These are phyloP conservation scores for Hemisphaericaspora nanyangensis DNA, from an alignment of 805 yeast species.

Conservation along the genomic window DNA sequence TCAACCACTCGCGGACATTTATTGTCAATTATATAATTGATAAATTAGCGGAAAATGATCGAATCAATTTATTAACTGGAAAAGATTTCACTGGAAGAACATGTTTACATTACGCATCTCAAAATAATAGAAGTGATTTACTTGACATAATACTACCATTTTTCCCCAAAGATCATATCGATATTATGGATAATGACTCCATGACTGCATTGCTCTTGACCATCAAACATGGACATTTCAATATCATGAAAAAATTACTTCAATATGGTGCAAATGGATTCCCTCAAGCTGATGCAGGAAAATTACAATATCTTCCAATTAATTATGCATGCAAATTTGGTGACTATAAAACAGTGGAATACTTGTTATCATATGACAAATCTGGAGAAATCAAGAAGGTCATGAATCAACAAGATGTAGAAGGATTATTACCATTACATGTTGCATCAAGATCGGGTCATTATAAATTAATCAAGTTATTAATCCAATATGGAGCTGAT, in stretches of 20 bases:
- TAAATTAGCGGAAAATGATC: slow-evolving; percentile 12
- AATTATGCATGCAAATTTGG: slow-evolving; percentile 89
- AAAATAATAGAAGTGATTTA: slow-evolving; percentile 45
- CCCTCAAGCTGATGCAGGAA: slow-evolving; percentile 45
- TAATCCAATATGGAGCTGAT: slow-evolving; percentile 67
- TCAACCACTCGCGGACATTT: slow-evolving; percentile 35
- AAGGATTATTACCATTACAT: slow-evolving; percentile 85
- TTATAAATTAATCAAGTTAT: slow-evolving; percentile 58
- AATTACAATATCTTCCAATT: slow-evolving; percentile 68
- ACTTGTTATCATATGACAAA: slow-evolving; percentile 45
- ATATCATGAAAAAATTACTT: slow-evolving; percentile 28
- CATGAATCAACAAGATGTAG: slow-evolving; percentile 66
- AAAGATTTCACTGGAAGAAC: slow-evolving; percentile 72
- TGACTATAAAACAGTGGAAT: slow-evolving; percentile 62
- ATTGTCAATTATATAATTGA: slow-evolving; percentile 32
- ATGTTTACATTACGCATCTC: slow-evolving; percentile 84
- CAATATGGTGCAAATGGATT: slow-evolving; percentile 32
- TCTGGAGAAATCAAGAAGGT: slow-evolving; percentile 14
- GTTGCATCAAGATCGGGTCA: slow-evolving; percentile 86
- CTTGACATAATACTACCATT: slow-evolving; percentile 39
- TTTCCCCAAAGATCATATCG: slow-evolving; percentile 36
- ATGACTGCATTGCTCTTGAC: slow-evolving; percentile 82
- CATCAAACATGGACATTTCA: slow-evolving; percentile 62
- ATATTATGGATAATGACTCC: slow-evolving; percentile 64
- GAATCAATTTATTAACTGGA: slow-evolving; percentile 21